A percentile compares a stretch with the other conserved stretches of the same genome.
phyloP scores from a whole-genome alignment of 2,329 filamentous ascomycete genomes.

The Sporothrix sp. region DNA sequence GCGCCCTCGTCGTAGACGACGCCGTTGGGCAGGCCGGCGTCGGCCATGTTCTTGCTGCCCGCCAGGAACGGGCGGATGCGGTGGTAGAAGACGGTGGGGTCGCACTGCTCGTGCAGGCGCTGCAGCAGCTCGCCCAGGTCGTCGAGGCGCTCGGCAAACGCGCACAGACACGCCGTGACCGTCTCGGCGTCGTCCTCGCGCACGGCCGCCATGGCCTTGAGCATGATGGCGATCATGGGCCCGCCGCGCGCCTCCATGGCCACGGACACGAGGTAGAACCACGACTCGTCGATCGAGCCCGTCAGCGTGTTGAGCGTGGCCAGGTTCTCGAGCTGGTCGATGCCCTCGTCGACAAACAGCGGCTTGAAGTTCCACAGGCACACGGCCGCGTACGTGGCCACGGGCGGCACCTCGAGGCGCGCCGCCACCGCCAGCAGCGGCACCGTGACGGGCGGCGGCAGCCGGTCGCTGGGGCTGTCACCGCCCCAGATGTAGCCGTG shows the following conservation, averaged over 20 bases:
- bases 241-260: conserved; percentile 90
- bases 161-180: conserved; percentile 67
- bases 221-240: conserved; percentile 78
- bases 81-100: conserved; percentile 90
- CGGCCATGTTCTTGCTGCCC: conserved; percentile 93
- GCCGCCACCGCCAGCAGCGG: conserved; percentile 70
- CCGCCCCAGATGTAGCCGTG: conserved; percentile 97
- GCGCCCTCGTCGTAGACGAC: conserved; percentile 79
- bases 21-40: conserved; percentile 80
- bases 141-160: conserved; percentile 79
- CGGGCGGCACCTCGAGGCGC: conserved; percentile 75
- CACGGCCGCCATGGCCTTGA: conserved; percentile 74
- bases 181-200: conserved; percentile 57
- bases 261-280: conserved; percentile 95
- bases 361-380: conserved; percentile 97
- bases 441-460: conserved; percentile 74
- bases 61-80: conserved; percentile 93
- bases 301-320: conserved; percentile 85
- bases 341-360: conserved; percentile 70
- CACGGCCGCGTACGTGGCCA: conserved; percentile 86
- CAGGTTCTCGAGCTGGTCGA: conserved; percentile 79
- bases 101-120: conserved; percentile 91
- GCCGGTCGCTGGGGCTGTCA: conserved; percentile 60
- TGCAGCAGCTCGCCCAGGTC: conserved; percentile 70
- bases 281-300: conserved; percentile 90